Evolutionary conservation across 192 early-diverging fungal species (phyloP).

Genomic region (Umbelopsis vinacea): DNA sequence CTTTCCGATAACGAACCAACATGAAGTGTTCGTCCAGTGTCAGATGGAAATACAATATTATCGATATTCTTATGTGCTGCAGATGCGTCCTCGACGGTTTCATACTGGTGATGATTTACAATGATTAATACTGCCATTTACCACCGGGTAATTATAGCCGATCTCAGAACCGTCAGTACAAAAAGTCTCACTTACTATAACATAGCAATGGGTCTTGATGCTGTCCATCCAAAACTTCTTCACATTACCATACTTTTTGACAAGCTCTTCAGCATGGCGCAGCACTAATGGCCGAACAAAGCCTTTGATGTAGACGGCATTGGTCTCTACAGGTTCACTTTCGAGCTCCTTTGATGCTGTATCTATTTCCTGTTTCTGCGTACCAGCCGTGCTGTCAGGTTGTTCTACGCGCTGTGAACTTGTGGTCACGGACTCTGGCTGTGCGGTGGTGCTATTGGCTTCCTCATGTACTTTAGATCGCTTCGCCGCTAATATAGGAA

Average conservation of each 20-base stretch:
- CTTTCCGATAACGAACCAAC: constrained; percentile 27
- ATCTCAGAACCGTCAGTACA: neutral
- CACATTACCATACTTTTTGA: constrained; percentile 53
- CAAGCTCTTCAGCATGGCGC: constrained; percentile 40
- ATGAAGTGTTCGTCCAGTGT: constrained; percentile 30
- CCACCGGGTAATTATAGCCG: neutral
- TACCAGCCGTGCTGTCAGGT: too few relatives aligned
- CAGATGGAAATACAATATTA: constrained; percentile 32
- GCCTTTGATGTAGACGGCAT: constrained; percentile 52
- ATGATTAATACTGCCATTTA: neutral
- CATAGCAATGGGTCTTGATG: constrained; percentile 68
- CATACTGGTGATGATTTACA: constrained; percentile 54
- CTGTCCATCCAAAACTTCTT: constrained; percentile 65
- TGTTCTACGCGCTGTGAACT: too few relatives aligned
- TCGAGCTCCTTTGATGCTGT: neutral
- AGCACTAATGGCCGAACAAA: constrained; percentile 61
- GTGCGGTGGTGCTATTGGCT: neutral
- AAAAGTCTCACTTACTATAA: constrained; percentile 47
- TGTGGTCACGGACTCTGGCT: too few relatives aligned
- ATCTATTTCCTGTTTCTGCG: neutral
- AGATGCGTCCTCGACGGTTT: constrained; percentile 39
- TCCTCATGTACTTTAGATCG: neutral
- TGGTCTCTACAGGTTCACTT: neutral
- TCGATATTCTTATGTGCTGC: constrained; percentile 31
- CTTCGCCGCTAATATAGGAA: neutral